Evolutionary conservation across 2,329 filamentous ascomycete species (phyloP).

Genomic region (Bipolaris gigantea): DNA sequence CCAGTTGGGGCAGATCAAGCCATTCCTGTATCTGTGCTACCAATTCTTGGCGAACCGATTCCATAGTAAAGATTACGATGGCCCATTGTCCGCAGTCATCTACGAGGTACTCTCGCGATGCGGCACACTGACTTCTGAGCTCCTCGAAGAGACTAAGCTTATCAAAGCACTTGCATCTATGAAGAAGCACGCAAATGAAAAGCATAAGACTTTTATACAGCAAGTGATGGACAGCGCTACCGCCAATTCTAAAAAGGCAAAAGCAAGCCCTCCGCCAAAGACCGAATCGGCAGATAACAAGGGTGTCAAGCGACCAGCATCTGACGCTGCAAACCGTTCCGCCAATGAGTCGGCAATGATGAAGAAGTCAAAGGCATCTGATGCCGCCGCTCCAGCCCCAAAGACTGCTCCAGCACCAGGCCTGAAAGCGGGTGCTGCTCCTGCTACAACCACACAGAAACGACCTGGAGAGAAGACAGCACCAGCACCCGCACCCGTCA

Average conservation of each 20-base stretch:
- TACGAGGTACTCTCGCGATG: conserved; percentile 62
- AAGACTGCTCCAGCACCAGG: conserved; percentile 17
- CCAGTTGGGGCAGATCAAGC: conserved; percentile 41
- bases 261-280: conserved; percentile 34
- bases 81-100: conserved; percentile 47
- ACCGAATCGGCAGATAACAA: conserved; percentile 31
- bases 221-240: conserved; percentile 55
- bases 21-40: conserved; percentile 52
- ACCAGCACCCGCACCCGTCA: conserved; percentile 29
- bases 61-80: conserved; percentile 51
- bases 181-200: conserved; percentile 65
- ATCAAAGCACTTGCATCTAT: conserved; percentile 65
- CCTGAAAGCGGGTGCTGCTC: conserved; percentile 15
- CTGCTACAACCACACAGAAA: conserved; percentile 25
- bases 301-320: conserved; percentile 35
- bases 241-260: conserved; percentile 46
- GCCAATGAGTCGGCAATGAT: conserved; percentile 21
- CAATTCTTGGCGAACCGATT: conserved; percentile 54
- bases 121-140: conserved; percentile 63
- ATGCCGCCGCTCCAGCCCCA: conserved; percentile 21
- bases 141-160: conserved; percentile 66
- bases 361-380: conserved; percentile 38
- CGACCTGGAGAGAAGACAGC: conserved; percentile 34
- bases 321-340: conserved; percentile 23
- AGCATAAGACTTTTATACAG: conserved; percentile 63